A percentile compares a stretch with the other conserved stretches of the same genome.
Conservation (phyloP, 805 yeast species). For the Vanderwaltozyma yarrowii region DNA sequence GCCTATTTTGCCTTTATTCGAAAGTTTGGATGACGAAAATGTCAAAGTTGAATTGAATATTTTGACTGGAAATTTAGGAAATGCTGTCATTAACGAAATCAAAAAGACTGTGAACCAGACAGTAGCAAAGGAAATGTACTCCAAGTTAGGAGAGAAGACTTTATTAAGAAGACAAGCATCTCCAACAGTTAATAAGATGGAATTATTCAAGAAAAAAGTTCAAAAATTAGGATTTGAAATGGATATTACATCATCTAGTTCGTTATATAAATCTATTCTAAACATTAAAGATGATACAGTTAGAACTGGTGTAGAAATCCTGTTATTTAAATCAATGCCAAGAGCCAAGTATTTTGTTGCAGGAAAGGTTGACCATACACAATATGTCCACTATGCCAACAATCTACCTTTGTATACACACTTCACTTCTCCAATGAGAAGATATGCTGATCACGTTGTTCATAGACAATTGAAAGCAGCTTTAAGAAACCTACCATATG, state of each 20-base stretch:
- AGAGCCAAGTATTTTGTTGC: conserved; percentile 85
- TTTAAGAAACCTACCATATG: conserved; percentile 35
- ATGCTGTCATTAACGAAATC: conserved; percentile 60
- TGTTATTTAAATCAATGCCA: conserved; percentile 70
- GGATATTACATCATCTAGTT: conserved; percentile 64
- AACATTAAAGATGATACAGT: conserved; percentile 48
- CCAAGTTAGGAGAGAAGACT: conserved; percentile 69
- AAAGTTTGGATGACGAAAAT: conserved; percentile 78
- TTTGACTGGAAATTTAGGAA: conserved; percentile 48
- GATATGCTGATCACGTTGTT: conserved; percentile 87
- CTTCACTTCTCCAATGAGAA: conserved; percentile 86
- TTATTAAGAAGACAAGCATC: conserved; percentile 79
- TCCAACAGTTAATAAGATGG: conserved; percentile 75
- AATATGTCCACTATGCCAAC: conserved; percentile 67
- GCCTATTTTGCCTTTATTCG: conserved; percentile 51
- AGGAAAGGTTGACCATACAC: conserved; percentile 74
- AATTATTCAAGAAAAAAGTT: conserved; percentile 64
- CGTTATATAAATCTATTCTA: conserved; percentile 63
- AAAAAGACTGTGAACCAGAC: conserved; percentile 73
- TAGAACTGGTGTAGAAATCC: conserved; percentile 67
- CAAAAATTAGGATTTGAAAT: conserved; percentile 55
- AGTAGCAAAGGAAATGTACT: conserved; percentile 70
- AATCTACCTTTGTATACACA: conserved; percentile 85
- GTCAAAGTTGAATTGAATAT: conserved; percentile 64
- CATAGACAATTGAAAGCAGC: conserved; percentile 82